A percentile compares a stretch with the other conserved stretches of the same genome.
Conservation (phyloP, 345 rosid species). For the Arabis alpina region DNA sequence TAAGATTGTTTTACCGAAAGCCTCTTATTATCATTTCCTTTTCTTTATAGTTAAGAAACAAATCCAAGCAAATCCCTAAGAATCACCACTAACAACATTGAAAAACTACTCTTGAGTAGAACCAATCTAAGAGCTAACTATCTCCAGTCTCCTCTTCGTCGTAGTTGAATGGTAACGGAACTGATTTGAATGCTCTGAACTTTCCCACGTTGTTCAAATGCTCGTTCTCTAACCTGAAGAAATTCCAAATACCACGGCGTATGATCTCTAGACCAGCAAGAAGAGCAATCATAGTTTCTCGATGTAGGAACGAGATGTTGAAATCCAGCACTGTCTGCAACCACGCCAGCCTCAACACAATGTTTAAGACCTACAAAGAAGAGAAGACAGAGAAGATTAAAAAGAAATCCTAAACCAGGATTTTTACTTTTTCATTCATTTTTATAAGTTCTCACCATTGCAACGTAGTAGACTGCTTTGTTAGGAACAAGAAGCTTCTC, state of each 20-base stretch:
- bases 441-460: slow-evolving; percentile 51
- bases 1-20: not conserved
- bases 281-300: slow-evolving; percentile 48
- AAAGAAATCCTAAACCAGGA: not conserved
- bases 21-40: not conserved
- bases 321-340: slow-evolving; percentile 60
- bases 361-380: slow-evolving; percentile 49
- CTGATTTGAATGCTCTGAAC: slow-evolving; percentile 73
- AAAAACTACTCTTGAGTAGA: not conserved
- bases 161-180: slow-evolving; percentile 73
- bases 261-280: slow-evolving; percentile 70
- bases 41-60: slow-evolving; percentile 3
- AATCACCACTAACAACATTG: not conserved
- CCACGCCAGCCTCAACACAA: slow-evolving; percentile 72
- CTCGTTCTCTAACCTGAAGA: slow-evolving; percentile 83
- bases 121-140: slow-evolving; percentile 25
- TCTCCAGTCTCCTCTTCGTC: slow-evolving; percentile 56
- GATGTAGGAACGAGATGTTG: slow-evolving; percentile 42
- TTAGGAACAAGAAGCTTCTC: slow-evolving; percentile 66
- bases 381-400: not conserved
- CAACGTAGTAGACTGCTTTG: slow-evolving; percentile 54
- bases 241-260: slow-evolving; percentile 80
- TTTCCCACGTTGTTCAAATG: slow-evolving; percentile 76
- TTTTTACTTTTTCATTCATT: not conserved
- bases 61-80: not conserved